Evolutionary conservation across 2,329 filamentous ascomycete species (phyloP), one percentile per base, ranked within the genome.

Genomic region (Paracoccidioides lutzii): DNA sequence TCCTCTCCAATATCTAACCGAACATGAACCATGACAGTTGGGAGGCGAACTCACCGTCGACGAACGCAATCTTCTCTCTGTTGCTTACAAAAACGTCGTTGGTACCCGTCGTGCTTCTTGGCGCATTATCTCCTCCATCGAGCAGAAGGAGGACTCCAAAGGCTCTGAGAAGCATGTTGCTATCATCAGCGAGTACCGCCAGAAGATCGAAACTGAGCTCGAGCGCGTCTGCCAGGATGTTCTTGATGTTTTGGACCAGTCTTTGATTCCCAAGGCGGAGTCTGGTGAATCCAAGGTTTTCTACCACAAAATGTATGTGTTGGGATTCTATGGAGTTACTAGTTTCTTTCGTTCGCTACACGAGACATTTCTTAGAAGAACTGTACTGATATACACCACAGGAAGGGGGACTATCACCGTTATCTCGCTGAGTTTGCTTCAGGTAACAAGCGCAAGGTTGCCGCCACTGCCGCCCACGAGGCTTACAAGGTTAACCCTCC

Each of bases 61-160:
- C 68, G 82, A 85, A 75, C 81, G 82, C 71, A 97, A 97, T 80
- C 87, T 98, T 63, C 85, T 98, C 64, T 95, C 89, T 64, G 93
- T 97, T 70, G 91, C 91, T 73, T 98, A 98, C 86, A 98, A 98
- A 88, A 98, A 98, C 78, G 93, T 98, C 60, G 89, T 98, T 69
- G 91, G 93, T 69, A 94, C 93, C 72, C 87, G 91, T 76, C 91
- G 93, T 84, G 91, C 91, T 72, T 96, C 90, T 68, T 98, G 91
- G 91, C 85, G 91, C 78, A 97, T 98, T 78, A 94, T 98, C 78
- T 94, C 90, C 73, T 97, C 93, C 73, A 97, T 98, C 76, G 91
- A 97, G 81, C 91, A 97, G 78, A 97, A 97, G 85, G 91, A 97
- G 81, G 91, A 97, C 79, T 93, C 90, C 73, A 97, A 96, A 84